Conservation (phyloP, 2,329 filamentous ascomycete genomes). For the Aotearoamyces nothofagi region DNA sequence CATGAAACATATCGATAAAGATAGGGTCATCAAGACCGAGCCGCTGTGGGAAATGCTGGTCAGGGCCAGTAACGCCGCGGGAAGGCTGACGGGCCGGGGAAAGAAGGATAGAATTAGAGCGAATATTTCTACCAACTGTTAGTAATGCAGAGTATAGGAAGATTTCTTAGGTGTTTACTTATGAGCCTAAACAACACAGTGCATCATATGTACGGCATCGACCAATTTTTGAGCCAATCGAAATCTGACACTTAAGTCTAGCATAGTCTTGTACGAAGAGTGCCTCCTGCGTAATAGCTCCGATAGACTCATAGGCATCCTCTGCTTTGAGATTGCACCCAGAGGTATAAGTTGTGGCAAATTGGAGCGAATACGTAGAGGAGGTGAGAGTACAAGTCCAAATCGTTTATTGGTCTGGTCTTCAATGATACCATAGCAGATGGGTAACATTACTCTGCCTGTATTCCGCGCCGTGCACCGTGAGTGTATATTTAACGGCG, state of each 20-base stretch:
- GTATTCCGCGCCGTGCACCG: too few relatives aligned
- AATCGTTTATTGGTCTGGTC: slow-evolving; percentile 9
- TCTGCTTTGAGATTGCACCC: slow-evolving; percentile 12
- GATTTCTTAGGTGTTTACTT: slow-evolving; percentile 18
- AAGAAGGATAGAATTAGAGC: slow-evolving; percentile 25
- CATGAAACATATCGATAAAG: slow-evolving; percentile 24
- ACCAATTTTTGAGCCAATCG: slow-evolving; percentile 26
- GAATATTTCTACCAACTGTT: slow-evolving; percentile 11
- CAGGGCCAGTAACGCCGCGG: slow-evolving; percentile 19
- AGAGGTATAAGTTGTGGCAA: slow-evolving; percentile 11
- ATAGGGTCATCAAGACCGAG: slow-evolving; percentile 17
- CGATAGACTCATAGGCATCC: slow-evolving; percentile 12
- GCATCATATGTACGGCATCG: slow-evolving; percentile 30
- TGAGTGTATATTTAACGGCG: too few relatives aligned
- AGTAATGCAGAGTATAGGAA: neutral
- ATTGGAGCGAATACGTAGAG: slow-evolving; percentile 12
- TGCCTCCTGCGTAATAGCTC: slow-evolving; percentile 12
- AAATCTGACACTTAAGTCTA: slow-evolving; percentile 28
- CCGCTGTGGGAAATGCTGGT: slow-evolving; percentile 16
- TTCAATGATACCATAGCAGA: too few relatives aligned
- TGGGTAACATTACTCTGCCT: too few relatives aligned
- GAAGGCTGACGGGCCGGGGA: slow-evolving; percentile 24
- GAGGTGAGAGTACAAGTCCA: slow-evolving; percentile 13
- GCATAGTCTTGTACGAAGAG: slow-evolving; percentile 10
- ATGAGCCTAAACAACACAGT: slow-evolving; percentile 36